These are phyloP conservation scores for Eucalyptus pumila DNA, from an alignment of 345 rosid genomes.

Conservation along the genomic window DNA sequence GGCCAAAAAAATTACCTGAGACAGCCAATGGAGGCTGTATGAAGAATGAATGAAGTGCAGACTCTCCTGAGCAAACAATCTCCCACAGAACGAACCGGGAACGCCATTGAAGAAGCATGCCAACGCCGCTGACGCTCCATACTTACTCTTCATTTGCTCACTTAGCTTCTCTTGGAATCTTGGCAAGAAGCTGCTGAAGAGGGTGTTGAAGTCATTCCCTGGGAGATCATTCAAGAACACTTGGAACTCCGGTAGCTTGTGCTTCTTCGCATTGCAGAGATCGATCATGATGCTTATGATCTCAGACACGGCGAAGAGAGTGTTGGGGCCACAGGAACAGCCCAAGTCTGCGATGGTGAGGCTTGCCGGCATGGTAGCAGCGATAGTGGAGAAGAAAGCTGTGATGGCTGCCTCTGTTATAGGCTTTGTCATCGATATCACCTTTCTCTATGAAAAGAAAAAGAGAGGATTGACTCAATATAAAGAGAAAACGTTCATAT, in stretches of 20 bases:
- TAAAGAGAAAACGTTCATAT: background rate
- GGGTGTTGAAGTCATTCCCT: too few relatives aligned
- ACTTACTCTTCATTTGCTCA: background rate
- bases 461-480: background rate
- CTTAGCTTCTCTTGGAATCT: too few relatives aligned
- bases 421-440: background rate
- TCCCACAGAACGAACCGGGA: conserved; percentile 35
- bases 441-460: background rate
- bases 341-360: background rate
- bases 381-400: background rate
- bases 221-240: too few relatives aligned
- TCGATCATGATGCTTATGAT: background rate
- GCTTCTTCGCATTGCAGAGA: conserved; percentile 3
- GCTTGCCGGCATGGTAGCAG: background rate
- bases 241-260: background rate
- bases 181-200: too few relatives aligned
- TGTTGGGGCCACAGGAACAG: conserved; percentile 35
- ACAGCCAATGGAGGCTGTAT: conserved; percentile 43
- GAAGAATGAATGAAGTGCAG: conserved; percentile 37
- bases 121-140: background rate
- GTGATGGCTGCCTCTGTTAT: background rate
- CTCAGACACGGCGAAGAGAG: background rate
- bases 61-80: conserved; percentile 20
- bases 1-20: conserved; percentile 15
- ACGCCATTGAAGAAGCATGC: conserved; percentile 14